Base-by-base conservation (phyloP, 1,139 yeast genomes). In the Taphrina communis region DNA sequence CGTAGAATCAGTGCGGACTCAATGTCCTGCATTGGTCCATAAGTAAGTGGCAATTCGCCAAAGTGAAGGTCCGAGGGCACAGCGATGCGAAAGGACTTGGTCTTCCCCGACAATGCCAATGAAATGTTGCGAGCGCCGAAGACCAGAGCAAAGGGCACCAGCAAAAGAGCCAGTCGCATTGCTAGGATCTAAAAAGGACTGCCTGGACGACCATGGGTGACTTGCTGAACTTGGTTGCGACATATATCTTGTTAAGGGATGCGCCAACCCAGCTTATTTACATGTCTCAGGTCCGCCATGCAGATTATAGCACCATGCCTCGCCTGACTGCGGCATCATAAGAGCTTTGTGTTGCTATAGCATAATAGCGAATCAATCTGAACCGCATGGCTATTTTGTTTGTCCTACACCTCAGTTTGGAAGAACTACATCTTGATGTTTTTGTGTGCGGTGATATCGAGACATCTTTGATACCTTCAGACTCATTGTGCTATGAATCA, bases 11-110 rank as follows among this genome's bases (percentile, higher is more conserved):
- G 31, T 11, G 58, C 58, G 7, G 58, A 53, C 17, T 53, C 25
- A 38, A 14, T 35, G 58, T 53, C 58, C 21, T 53, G 58, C 7
- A 53, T 14, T 11, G 58, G 58, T 36, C 58, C 58, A 53, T 53
- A 53, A 1, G 42, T 38, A 1, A 17, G 8, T 35, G 58, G 58
- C 42, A 53, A 35, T 35, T 53, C 58, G 21, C 58, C 58, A 36
- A 53, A 53, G 21, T 53, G 58, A 11, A 53, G 21, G 17, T 53
- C 58, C 1, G 58, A 53, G 2, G 58, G 42, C 21, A 53, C 58
- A 17, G 58, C 58, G 42, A 53, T 53, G 58, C 41, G 41, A 38
- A 53, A 53, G 4, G 9, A 3, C 9, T 17, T 53, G 42, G 19
- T n/a, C 14, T 53, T 1, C 31, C 0, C 1, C 31, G 31, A 25